Percentiles rank a stretch among this genome's conserved stretches.
These are phyloP conservation scores for Pterocarpus macrocarpus DNA, from an alignment of 306 rosid species.

Conservation along the genomic window DNA sequence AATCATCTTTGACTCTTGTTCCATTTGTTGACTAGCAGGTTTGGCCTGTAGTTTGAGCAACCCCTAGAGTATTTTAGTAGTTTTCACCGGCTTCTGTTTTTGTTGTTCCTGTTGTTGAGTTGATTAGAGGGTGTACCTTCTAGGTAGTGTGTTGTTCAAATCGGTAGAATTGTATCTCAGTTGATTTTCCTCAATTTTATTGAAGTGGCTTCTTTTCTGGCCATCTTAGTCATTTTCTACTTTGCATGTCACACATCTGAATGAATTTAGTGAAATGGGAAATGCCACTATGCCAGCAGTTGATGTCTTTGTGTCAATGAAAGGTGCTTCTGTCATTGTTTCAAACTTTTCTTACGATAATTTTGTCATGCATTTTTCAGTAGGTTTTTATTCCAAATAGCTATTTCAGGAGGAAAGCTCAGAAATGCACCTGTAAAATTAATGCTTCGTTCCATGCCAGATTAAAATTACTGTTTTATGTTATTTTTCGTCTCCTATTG, in stretches of 20 bases:
- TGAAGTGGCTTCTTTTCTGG: slow-evolving; percentile 54
- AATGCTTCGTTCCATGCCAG: neutral
- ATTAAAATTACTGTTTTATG: too few relatives aligned
- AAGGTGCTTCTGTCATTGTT: neutral
- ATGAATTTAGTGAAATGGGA: neutral
- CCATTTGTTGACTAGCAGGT: slow-evolving; percentile 53
- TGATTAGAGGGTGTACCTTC: slow-evolving; percentile 52
- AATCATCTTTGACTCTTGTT: slow-evolving; percentile 57
- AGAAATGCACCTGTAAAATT: neutral
- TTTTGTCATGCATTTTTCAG: neutral
- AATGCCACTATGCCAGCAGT: neutral
- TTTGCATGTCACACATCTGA: neutral
- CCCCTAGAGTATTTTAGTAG: slow-evolving; percentile 54
- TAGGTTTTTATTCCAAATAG: neutral
- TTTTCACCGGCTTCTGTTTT: slow-evolving; percentile 60
- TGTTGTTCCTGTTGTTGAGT: slow-evolving; percentile 54
- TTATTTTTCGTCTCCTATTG: too few relatives aligned
- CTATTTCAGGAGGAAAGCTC: neutral
- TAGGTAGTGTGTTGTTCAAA: slow-evolving; percentile 62
- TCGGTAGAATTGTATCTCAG: slow-evolving; percentile 66
- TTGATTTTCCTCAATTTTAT: slow-evolving; percentile 54
- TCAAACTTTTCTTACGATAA: neutral
- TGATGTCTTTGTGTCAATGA: neutral
- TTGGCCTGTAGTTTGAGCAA: slow-evolving; percentile 59
- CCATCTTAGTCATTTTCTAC: neutral